These are phyloP conservation scores for Quercus glauca DNA, from an alignment of 306 rosid genomes.

Conservation along the genomic window DNA sequence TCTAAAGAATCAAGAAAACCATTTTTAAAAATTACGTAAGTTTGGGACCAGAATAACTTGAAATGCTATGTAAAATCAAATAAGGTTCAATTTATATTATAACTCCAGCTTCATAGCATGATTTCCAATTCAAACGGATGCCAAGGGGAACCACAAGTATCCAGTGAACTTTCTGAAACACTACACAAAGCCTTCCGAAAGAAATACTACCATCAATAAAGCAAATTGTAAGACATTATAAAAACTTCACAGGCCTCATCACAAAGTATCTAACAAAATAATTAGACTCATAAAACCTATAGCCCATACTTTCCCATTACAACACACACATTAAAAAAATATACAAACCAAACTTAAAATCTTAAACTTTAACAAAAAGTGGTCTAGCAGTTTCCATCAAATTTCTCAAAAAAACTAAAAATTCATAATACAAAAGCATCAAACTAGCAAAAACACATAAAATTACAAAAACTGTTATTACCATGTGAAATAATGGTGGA, in stretches of 20 bases:
- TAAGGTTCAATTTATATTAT: neutral
- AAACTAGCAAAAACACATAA: neutral
- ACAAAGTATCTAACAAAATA: neutral
- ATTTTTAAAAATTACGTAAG: neutral
- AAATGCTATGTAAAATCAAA: neutral
- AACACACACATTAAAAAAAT: neutral
- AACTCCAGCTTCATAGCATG: neutral
- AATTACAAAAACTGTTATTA: slow-evolving; percentile 10
- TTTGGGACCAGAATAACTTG: neutral
- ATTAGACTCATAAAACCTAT: neutral
- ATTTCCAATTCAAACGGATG: neutral
- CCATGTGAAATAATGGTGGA: slow-evolving; percentile 94
- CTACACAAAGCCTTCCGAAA: neutral
- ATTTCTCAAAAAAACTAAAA: neutral
- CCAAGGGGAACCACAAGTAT: neutral
- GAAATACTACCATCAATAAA: neutral
- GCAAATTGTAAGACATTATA: neutral
- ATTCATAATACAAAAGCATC: neutral
- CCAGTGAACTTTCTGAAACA: neutral
- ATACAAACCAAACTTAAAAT: neutral
- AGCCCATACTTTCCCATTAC: neutral
- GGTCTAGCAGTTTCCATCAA: neutral
- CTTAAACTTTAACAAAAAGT: neutral
- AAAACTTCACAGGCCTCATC: neutral
- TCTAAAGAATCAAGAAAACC: neutral